Base-by-base conservation (phyloP, 345 rosid species). In the Salix dunnii region DNA sequence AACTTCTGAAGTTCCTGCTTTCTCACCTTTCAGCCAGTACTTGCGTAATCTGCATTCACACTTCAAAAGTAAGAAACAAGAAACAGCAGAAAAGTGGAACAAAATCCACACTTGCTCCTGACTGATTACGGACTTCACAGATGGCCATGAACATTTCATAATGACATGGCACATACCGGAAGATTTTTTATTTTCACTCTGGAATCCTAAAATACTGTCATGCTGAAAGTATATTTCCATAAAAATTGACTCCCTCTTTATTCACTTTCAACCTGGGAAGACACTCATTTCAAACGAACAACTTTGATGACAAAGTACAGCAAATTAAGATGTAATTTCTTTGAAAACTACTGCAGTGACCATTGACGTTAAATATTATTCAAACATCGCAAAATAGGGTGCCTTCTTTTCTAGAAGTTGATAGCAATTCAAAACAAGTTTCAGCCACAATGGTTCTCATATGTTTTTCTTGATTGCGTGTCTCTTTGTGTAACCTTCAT, bases 11-110 rank as follows among this genome's bases (percentile, higher is more conserved):
- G 84, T 89, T 76, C 97, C 97, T 25, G 90, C 91, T 85, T 88
- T 91, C 83, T 91, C 93, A 5, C 97, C 97, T 84, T 91, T 93
- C 78, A 95, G 82, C 99, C 97, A 93, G 81, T 93, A 91, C 82
- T 82, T 91, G 49, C 85, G 77, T 80, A 93, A 82, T 66, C 97
- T 95, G 83, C 87, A 82, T 81, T 27, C 74, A 73, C 74, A 73
- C 33, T 75, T 46, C 51, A 16, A 46, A 46, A 7, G 17, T 48
- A 74, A 12, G 51, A 18, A 55, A 67, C n/a, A 48, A 76, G 43
- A 21, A 11, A 18, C 67, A 28, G 14, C n/a, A 17, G 3, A 64
- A 25, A 38, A 18, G 4, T 42, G 61, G 25, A 74, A 6, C 38
- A 60, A 49, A 27, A 58, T 58, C 33, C 67, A 21, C 38, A 51